Evolutionary conservation across 164 flowering plant species (phyloP), one percentile per base, ranked within the genome.

Genomic region (Magnolia kwangsiensis): DNA sequence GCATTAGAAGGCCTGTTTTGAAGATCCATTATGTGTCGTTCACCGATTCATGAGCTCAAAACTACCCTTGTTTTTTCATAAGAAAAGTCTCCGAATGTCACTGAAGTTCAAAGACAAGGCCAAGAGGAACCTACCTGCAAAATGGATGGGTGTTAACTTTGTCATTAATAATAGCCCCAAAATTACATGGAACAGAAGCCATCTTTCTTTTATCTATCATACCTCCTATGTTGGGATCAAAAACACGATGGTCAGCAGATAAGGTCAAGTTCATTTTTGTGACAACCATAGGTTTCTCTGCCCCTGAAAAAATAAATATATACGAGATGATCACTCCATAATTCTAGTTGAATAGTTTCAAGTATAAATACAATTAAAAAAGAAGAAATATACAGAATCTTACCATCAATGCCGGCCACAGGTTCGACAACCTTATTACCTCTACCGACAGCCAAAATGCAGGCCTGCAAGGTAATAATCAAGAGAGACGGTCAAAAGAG

Each of bases 401-500:
- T 85, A 96, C 98, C 99, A 81, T 94, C 93, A 37, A 71, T 76
- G 71, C 86, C 93, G 77, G 85, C 75, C 50, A 88, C 81, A 75
- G 96, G 89, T 79, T 86, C 98, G 73, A 91, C 97, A 81, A 94
- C 88, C 83, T 88, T 88, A 83, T 91, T 91, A 71, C 98, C 99
- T 78, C 99, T 88, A 58, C 99, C 99, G 21, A 96, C 97, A 68
- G 98, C 99, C 80, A 96, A 90, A 74, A 96, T 96, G 72, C 98
- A 88, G 67, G 98, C 90, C 99, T 95, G 89, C 75, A 86, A 78
- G 64, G 69, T 1, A 68, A 31, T 23, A 65, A 69, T 29, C 76
- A 79, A 72, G 67, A 49, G 81, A 69, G 29, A 27, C 2, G 29
- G 45, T 37, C 45, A 37, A 5, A 37, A 37, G 45, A 37, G 45